Percentiles rank a stretch among this genome's conserved stretches.
Evolutionary conservation across 441 rosid species (phyloP).

Genomic region (Dalechampia spathulata): DNA sequence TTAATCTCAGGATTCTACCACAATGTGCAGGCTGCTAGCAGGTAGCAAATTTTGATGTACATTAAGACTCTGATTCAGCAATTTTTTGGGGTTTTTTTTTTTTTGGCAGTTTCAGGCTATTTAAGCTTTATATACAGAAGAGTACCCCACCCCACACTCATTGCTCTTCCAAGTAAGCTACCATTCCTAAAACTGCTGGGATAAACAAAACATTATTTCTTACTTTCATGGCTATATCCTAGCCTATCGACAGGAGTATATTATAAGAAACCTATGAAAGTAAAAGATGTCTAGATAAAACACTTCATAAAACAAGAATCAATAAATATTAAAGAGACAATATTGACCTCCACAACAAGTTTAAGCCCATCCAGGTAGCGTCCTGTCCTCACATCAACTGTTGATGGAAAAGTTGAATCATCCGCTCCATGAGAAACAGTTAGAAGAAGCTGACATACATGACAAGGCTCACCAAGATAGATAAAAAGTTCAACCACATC

Average conservation of each 20-base stretch:
- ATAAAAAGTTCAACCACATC: constrained; percentile 83
- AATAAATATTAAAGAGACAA: constrained; percentile 20
- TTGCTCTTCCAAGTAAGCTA: neutral
- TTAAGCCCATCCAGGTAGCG: constrained; percentile 71
- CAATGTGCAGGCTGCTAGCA: neutral
- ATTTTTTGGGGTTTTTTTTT: neutral
- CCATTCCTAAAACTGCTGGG: neutral
- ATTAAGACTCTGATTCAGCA: too few relatives aligned
- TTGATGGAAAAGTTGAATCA: constrained; percentile 80
- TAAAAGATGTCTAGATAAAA: neutral
- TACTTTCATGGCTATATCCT: neutral
- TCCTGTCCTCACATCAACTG: constrained; percentile 89
- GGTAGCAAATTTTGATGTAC: too few relatives aligned
- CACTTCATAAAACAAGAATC: neutral
- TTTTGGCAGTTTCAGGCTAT: too few relatives aligned
- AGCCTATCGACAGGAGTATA: too few relatives aligned
- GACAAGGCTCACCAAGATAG: constrained; percentile 95
- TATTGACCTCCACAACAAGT: constrained; percentile 79
- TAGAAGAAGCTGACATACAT: constrained; percentile 90
- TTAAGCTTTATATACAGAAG: neutral
- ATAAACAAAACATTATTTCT: neutral
- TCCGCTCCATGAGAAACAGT: constrained; percentile 87
- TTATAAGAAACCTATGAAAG: too few relatives aligned
- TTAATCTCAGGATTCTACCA: neutral
- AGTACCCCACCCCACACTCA: neutral